Conservation (phyloP, 163 green algal species). For the Scenedesmus sp. region DNA sequence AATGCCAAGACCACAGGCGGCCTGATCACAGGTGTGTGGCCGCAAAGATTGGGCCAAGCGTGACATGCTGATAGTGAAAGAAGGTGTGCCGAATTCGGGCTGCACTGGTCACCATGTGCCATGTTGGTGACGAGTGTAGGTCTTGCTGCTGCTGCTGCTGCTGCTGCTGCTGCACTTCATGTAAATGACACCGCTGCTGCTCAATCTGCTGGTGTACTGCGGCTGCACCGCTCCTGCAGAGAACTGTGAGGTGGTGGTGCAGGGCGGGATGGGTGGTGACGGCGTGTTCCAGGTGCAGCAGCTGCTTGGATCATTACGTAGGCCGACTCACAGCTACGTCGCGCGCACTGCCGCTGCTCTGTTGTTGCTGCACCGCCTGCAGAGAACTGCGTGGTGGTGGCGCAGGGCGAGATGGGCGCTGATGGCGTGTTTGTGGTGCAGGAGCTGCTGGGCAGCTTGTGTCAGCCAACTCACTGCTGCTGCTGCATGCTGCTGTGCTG, state of each 20-base stretch:
- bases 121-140: no score
- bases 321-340: background rate
- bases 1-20: constrained; percentile 53
- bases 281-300: constrained; percentile 82
- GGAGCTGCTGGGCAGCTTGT: constrained; percentile 57
- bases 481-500: background rate
- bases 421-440: constrained; percentile 82
- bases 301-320: constrained; percentile 43
- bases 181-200: background rate
- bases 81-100: no score
- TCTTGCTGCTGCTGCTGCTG: no score
- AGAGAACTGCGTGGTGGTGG: constrained; percentile 96
- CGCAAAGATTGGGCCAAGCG: background rate
- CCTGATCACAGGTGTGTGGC: constrained; percentile 68
- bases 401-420: constrained; percentile 82
- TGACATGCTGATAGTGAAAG: background rate
- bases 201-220: background rate
- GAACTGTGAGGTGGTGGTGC: constrained; percentile 92
- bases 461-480: background rate
- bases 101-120: no score
- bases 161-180: no score
- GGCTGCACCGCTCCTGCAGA: constrained; percentile 64
- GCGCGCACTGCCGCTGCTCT: background rate
- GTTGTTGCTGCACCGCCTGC: constrained; percentile 34
- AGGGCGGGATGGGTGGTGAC: constrained; percentile 79